These are phyloP conservation scores for Dryas alaskensis DNA, from an alignment of 306 rosid species.

Conservation along the genomic window DNA sequence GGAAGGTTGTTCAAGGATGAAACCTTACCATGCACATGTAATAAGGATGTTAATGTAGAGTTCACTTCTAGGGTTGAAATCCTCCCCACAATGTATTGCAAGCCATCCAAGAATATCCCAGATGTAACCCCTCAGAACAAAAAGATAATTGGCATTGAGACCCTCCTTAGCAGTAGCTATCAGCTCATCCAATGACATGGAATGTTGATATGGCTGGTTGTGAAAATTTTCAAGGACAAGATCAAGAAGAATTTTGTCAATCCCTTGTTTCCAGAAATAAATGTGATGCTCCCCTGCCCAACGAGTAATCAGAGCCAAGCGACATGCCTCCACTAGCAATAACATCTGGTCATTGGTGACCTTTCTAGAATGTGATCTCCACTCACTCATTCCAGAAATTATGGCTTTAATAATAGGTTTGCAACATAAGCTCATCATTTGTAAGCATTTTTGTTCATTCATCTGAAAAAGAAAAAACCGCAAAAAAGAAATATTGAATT, in stretches of 20 bases:
- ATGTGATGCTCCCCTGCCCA: constrained; percentile 84
- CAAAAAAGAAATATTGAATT: constrained; percentile 12
- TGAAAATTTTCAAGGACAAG: constrained; percentile 58
- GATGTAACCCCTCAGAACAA: constrained; percentile 50
- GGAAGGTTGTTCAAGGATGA: constrained; percentile 20
- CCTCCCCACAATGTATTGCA: constrained; percentile 56
- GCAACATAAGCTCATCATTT: constrained; percentile 48
- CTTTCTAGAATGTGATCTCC: constrained; percentile 37
- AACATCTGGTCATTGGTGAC: constrained; percentile 40
- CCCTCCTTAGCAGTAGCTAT: constrained; percentile 48
- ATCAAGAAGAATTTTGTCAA: constrained; percentile 65
- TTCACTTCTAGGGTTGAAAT: constrained; percentile 44
- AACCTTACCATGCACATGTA: constrained; percentile 65
- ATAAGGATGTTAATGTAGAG: constrained; percentile 53
- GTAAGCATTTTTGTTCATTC: constrained; percentile 44
- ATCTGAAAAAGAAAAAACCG: constrained; percentile 45
- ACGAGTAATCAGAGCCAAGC: constrained; percentile 66
- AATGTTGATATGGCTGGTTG: constrained; percentile 29
- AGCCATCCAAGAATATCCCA: constrained; percentile 97
- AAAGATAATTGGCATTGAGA: constrained; percentile 43
- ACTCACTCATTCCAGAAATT: constrained; percentile 55
- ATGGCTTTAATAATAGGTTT: constrained; percentile 68
- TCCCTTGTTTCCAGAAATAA: constrained; percentile 66
- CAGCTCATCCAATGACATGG: constrained; percentile 55
- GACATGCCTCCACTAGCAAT: constrained; percentile 64